Percentiles rank a stretch among this genome's conserved stretches.
These are phyloP conservation scores for Nematocida parisii DNA, from an alignment of 371 early-diverging fungal species.

Conservation along the genomic window DNA sequence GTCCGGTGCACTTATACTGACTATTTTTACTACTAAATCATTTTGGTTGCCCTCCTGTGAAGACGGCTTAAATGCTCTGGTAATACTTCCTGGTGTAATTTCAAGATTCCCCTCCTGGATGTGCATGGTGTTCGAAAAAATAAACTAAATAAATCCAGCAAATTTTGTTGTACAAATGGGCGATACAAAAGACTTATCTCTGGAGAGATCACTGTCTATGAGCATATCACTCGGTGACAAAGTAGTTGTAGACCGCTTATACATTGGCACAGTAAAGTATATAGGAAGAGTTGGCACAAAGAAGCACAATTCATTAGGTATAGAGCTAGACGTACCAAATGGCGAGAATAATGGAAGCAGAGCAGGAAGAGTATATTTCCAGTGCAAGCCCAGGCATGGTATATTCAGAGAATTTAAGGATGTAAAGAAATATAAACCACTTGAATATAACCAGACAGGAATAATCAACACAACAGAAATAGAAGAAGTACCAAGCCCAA, in stretches of 20 bases:
- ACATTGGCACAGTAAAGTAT: slow-evolving; percentile 38
- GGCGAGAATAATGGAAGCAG: slow-evolving; percentile 47
- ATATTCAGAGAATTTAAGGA: slow-evolving; percentile 25
- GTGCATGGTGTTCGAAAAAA: slow-evolving; percentile 1
- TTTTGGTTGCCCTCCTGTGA: not conserved
- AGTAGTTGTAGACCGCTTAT: slow-evolving; percentile 48
- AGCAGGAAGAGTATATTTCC: slow-evolving; percentile 28
- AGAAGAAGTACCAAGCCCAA: not conserved
- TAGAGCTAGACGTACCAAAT: slow-evolving; percentile 38
- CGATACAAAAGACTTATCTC: not conserved
- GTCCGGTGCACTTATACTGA: not conserved
- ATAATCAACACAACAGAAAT: slow-evolving; percentile 14
- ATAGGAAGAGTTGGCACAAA: slow-evolving; percentile 48
- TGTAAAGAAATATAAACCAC: slow-evolving; percentile 15
- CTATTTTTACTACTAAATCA: slow-evolving; percentile 24
- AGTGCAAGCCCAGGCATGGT: slow-evolving; percentile 44
- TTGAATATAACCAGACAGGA: slow-evolving; percentile 55
- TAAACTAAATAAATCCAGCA: slow-evolving; percentile 12
- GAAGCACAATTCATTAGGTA: slow-evolving; percentile 5
- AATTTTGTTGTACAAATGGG: not conserved
- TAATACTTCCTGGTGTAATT: not conserved
- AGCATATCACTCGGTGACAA: slow-evolving; percentile 1
- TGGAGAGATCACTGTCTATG: not conserved
- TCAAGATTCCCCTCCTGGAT: not conserved
- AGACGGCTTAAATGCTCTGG: slow-evolving; percentile 1